Conservation (phyloP, 2,329 filamentous ascomycete species). For the Alternaria sp. region DNA sequence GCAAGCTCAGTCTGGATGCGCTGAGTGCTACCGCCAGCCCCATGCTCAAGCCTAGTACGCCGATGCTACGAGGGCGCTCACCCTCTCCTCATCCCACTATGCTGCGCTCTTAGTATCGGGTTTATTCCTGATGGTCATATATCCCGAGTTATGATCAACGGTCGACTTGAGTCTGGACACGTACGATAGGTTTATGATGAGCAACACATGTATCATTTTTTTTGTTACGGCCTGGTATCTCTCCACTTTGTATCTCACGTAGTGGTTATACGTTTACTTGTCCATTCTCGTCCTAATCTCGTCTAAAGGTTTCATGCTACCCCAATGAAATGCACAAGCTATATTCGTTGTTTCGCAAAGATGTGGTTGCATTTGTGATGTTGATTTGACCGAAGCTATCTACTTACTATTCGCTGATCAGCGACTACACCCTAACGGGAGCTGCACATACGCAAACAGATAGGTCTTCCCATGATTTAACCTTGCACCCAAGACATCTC, state of each 20-base stretch:
- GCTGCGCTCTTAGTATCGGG: slow-evolving; percentile 24
- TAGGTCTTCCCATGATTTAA: not conserved
- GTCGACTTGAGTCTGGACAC: slow-evolving; percentile 3
- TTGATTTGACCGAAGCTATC: too few species aligned
- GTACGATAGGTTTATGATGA: slow-evolving; percentile 3
- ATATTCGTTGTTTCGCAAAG: not conserved
- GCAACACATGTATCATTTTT: not conserved
- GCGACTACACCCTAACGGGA: too few species aligned
- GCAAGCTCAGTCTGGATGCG: slow-evolving; percentile 50
- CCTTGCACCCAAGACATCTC: not conserved
- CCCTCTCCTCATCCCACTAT: slow-evolving; percentile 45
- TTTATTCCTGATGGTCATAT: not conserved
- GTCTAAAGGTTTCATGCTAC: not conserved
- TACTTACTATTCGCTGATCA: not conserved
- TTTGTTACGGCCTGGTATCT: not conserved
- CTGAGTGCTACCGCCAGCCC: slow-evolving; percentile 49
- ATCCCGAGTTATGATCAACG: not conserved
- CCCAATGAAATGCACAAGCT: not conserved
- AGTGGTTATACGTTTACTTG: not conserved
- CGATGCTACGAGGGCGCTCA: slow-evolving; percentile 46
- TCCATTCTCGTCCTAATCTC: not conserved
- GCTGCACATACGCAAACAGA: too few species aligned
- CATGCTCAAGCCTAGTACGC: slow-evolving; percentile 48
- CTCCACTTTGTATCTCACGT: not conserved
- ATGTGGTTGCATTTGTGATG: too few species aligned